Base-by-base conservation (phyloP, 192 early-diverging fungal species). In the Spinellus fusiger region DNA sequence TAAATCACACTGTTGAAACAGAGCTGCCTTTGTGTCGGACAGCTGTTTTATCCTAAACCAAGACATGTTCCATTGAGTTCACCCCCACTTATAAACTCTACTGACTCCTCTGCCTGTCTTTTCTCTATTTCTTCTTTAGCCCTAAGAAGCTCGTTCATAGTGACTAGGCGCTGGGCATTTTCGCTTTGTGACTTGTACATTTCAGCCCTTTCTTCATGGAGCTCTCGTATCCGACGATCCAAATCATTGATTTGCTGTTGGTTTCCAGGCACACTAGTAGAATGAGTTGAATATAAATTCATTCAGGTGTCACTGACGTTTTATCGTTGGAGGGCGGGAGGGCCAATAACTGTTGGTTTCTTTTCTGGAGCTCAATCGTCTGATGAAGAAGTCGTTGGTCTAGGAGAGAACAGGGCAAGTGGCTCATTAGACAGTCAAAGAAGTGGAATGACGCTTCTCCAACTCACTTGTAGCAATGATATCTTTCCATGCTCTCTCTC, bases 161-260 rank as follows among this genome's bases (percentile, higher is more conserved):
- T 85, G 38, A 98, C 70, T 31, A 98, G 63, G 48, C 91, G 71
- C 64, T 95, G 94, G n/a, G 93, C 91, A 74, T 95, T 95, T n/a
- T 80, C 80, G 27, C 88, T 88, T 61, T 95, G 91, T 16, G 86
- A 85, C 64, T 90, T 90, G 79, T 96, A 98, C 65, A 95, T 78
- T 57, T 93, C 87, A 16, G 84, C 79, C 15, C 86, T 86, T 70
- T 98, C 96, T 44, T 92, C 84, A 68, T 95, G 92, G 20, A 96
- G 74, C 25, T 70, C 65, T n/a, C 74, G 66, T 2, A 95, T 65
- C 60, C 92, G 82, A 37, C 77, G 74, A 69, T 94, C 92, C 23
- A 94, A 80, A 50, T 91, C 88, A 22, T 75, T 69, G 26, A 84
- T 84, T 57, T 77, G 73, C 67, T 91, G 83, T 65, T 87, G 84